Conservation (phyloP, 116 monocot genomes). For the Thalassia testudinum region DNA sequence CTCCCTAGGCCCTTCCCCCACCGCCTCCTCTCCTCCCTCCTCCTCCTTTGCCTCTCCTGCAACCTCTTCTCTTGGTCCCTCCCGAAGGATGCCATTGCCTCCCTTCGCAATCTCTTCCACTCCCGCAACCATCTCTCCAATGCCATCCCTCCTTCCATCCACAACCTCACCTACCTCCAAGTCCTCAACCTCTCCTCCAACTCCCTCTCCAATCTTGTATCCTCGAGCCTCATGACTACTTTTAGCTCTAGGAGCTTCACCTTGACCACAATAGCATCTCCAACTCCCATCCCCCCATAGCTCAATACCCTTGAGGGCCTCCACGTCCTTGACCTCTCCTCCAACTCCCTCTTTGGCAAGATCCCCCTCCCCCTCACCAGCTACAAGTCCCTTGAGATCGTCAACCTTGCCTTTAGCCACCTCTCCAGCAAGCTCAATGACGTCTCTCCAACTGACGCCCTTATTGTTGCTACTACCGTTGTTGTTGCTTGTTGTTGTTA, state of each 20-base stretch:
- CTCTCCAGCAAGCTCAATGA: too few species aligned
- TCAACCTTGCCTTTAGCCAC: too few species aligned
- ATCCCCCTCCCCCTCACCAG: constrained; percentile 79
- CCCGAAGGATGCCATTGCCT: constrained; percentile 40
- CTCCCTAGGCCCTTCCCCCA: constrained; percentile 65
- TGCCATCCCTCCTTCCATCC: constrained; percentile 58
- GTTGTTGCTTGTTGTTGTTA: constrained; percentile 50
- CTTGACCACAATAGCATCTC: too few species aligned
- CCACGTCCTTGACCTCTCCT: constrained; percentile 60
- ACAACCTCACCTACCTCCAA: too few species aligned
- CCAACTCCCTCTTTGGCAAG: constrained; percentile 53
- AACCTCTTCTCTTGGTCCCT: too few species aligned
- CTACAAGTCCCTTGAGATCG: constrained; percentile 69
- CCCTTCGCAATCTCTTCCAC: constrained; percentile 49
- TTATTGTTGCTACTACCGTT: constrained; percentile 42
- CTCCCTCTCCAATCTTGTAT: constrained; percentile 75
- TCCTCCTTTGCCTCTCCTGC: too few species aligned
- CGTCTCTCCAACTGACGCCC: too few species aligned
- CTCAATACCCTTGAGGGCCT: too few species aligned
- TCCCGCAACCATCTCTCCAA: constrained; percentile 47
- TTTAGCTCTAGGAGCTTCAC: too few species aligned
- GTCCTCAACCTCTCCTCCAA: too few species aligned
- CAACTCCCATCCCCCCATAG: too few species aligned
- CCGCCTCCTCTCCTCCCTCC: constrained; percentile 41
- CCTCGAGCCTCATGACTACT: too few species aligned